Conservation (phyloP, 108 stramenopile genomes). For the Pseudonitzschia delicatissima region DNA sequence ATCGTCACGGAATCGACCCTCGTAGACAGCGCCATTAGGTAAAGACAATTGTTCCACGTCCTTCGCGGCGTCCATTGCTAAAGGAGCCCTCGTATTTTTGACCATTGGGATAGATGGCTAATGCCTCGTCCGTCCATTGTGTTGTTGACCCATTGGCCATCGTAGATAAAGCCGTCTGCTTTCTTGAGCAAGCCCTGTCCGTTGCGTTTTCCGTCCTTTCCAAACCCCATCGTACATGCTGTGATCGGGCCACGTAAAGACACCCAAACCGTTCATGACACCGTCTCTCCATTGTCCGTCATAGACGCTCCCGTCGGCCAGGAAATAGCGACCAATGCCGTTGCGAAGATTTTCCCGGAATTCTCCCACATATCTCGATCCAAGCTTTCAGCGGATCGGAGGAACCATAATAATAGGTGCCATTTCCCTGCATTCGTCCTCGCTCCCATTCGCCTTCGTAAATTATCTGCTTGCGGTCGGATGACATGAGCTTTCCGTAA, state of each 20-base stretch:
- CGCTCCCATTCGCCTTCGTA: constrained; percentile 87
- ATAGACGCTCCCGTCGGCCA: constrained; percentile 72
- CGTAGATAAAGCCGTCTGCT: constrained; percentile 83
- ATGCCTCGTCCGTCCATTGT: constrained; percentile 89
- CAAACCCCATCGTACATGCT: constrained; percentile 80
- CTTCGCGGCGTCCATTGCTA: constrained; percentile 70
- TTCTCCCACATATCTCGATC: constrained; percentile 75
- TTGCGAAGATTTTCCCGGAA: constrained; percentile 78
- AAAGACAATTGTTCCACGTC: constrained; percentile 82
- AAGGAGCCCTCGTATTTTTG: constrained; percentile 86
- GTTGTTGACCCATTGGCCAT: constrained; percentile 86
- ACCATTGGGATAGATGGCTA: constrained; percentile 79
- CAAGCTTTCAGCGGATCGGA: constrained; percentile 4
- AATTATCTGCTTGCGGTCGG: constrained; percentile 69
- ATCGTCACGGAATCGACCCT: constrained; percentile 90
- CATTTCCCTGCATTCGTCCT: constrained; percentile 79
- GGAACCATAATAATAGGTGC: constrained; percentile 69
- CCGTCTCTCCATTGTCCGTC: constrained; percentile 88
- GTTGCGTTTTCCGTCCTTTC: constrained; percentile 76
- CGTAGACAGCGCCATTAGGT: constrained; percentile 86
- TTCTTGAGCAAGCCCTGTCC: constrained; percentile 69
- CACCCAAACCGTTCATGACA: constrained; percentile 63
- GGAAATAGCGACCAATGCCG: constrained; percentile 68
- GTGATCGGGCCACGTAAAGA: constrained; percentile 76
- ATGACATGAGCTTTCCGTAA: constrained; percentile 65